Evolutionary conservation across 192 early-diverging fungal species (phyloP).

Genomic region (Umbelopsis ramanniana): DNA sequence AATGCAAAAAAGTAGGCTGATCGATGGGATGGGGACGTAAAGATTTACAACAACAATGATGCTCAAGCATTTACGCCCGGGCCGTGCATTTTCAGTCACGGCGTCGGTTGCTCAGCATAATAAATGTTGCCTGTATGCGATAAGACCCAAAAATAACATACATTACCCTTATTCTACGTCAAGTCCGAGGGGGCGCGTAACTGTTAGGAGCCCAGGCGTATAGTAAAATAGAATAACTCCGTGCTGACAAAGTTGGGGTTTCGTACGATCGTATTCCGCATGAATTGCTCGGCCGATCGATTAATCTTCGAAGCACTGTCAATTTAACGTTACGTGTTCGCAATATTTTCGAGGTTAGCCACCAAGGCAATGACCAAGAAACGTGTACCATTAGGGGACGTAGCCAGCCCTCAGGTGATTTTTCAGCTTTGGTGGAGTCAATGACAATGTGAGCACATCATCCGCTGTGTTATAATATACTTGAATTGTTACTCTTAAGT

Average conservation of each 20-base stretch:
- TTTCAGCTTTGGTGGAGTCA: no score
- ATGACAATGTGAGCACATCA: background rate
- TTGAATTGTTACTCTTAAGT: background rate
- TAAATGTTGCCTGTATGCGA: background rate
- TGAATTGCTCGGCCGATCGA: background rate
- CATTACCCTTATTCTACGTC: background rate
- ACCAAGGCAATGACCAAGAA: no score
- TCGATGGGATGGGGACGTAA: no score
- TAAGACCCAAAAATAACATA: constrained; percentile 12
- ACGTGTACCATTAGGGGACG: no score
- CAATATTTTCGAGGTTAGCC: no score
- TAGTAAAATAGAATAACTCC: constrained; percentile 3
- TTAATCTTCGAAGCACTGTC: background rate
- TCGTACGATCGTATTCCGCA: background rate
- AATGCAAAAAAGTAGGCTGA: no score
- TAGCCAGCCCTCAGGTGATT: no score
- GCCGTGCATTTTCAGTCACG: background rate
- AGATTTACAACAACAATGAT: background rate
- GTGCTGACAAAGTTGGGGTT: background rate
- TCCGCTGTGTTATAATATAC: background rate
- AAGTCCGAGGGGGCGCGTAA: constrained; percentile 22
- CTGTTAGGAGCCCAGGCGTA: background rate
- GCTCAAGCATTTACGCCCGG: background rate
- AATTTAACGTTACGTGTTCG: no score
- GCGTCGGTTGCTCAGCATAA: background rate